These are phyloP conservation scores for Ceratocystis eucalypticola DNA, from an alignment of 2,329 filamentous ascomycete genomes.

Conservation along the genomic window DNA sequence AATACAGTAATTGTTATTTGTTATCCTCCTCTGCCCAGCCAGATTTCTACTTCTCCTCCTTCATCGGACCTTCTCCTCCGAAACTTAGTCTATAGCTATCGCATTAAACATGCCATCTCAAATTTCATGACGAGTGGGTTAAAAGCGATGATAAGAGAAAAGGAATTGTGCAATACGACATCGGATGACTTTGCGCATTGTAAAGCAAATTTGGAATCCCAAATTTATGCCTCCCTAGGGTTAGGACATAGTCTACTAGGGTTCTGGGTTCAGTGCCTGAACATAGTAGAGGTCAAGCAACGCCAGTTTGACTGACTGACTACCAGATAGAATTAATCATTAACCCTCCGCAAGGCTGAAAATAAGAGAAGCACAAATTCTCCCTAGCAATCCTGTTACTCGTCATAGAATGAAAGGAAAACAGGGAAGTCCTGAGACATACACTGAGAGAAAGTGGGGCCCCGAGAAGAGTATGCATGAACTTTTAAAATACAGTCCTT, in stretches of 20 bases:
- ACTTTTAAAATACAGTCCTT: too few species aligned
- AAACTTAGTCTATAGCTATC: not conserved
- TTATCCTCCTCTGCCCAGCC: not conserved
- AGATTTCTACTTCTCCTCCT: not conserved
- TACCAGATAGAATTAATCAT: too few species aligned
- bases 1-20: not conserved
- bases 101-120: not conserved
- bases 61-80: not conserved
- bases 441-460: too few species aligned
- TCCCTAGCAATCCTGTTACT: too few species aligned
- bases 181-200: not conserved
- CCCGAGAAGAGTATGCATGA: too few species aligned
- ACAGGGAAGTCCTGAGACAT: too few species aligned
- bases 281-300: too few species aligned
- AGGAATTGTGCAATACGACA: not conserved
- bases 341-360: too few species aligned
- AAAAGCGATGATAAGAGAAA: not conserved
- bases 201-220: not conserved
- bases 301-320: too few species aligned
- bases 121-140: not conserved
- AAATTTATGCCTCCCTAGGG: not conserved
- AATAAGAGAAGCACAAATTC: too few species aligned
- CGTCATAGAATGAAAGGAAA: too few species aligned
- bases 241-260: not conserved
- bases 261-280: too few species aligned